Percentiles rank a stretch among this genome's conserved stretches.
These are phyloP conservation scores for Colletotrichum brevisporum DNA, from an alignment of 2,329 filamentous ascomycete genomes.

Conservation along the genomic window DNA sequence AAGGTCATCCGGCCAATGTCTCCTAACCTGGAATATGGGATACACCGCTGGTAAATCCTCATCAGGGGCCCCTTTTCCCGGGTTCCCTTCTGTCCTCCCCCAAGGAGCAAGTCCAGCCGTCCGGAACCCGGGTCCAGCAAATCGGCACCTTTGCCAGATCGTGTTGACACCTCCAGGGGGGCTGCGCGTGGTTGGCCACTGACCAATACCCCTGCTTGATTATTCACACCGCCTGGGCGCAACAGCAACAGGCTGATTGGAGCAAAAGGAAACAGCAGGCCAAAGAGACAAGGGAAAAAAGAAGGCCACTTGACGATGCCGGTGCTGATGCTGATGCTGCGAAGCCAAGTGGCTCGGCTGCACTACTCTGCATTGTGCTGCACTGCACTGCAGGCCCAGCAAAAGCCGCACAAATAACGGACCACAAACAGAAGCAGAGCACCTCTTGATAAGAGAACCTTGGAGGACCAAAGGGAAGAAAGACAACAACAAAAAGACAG, in stretches of 20 bases:
- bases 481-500: neutral
- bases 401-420: neutral
- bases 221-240: slow-evolving; percentile 35
- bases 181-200: neutral
- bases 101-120: slow-evolving; percentile 36
- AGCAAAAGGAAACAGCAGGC: neutral
- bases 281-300: neutral
- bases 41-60: slow-evolving; percentile 16
- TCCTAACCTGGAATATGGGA: slow-evolving; percentile 25
- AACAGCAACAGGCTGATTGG: slow-evolving; percentile 2
- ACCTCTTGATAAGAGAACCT: neutral
- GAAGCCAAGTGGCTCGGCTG: slow-evolving; percentile 10
- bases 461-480: neutral
- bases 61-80: neutral
- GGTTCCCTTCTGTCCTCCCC: neutral
- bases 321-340: neutral
- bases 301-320: slow-evolving; percentile 27
- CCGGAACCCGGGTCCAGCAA: slow-evolving; percentile 34
- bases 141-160: slow-evolving; percentile 39
- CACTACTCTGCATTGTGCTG: neutral
- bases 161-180: slow-evolving; percentile 24
- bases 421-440: neutral
- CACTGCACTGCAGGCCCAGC: neutral
- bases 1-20: slow-evolving; percentile 27
- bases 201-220: slow-evolving; percentile 32